Evolutionary conservation across 208 protist genomes (phyloP).

Genomic region (Trypanosoma avium): DNA sequence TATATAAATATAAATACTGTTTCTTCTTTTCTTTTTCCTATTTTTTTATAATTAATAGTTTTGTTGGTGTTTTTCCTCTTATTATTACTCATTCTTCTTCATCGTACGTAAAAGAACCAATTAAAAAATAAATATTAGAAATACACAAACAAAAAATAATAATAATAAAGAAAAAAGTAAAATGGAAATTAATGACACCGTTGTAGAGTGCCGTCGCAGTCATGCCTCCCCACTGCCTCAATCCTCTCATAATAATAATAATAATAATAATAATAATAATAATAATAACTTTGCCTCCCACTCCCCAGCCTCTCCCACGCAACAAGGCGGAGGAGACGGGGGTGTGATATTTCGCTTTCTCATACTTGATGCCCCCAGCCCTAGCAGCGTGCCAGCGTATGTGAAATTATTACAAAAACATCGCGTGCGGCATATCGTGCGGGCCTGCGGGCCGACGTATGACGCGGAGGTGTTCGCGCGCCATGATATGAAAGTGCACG

Average conservation of each 20-base stretch:
- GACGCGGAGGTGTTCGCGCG: constrained; percentile 26
- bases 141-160: background rate
- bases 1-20: no score
- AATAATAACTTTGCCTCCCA: no score
- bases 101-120: background rate
- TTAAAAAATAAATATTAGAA: background rate
- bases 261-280: no score
- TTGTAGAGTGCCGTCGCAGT: constrained; percentile 41
- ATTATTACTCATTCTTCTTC: no score
- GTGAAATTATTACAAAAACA: constrained; percentile 51
- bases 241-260: no score
- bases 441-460: constrained; percentile 52
- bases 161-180: background rate
- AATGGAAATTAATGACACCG: constrained; percentile 40
- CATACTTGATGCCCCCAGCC: constrained; percentile 48
- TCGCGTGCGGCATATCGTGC: constrained; percentile 43
- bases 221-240: no score
- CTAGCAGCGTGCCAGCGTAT: constrained; percentile 42
- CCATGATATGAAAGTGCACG: constrained; percentile 38
- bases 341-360: constrained; percentile 43
- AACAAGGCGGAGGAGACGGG: constrained; percentile 25
- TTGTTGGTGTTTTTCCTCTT: no score
- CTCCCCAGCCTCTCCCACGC: no score
- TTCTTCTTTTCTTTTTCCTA: no score
- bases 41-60: no score